These are phyloP conservation scores for Talaromyces sp. DNA, from an alignment of 2,329 filamentous ascomycete species.

Conservation along the genomic window DNA sequence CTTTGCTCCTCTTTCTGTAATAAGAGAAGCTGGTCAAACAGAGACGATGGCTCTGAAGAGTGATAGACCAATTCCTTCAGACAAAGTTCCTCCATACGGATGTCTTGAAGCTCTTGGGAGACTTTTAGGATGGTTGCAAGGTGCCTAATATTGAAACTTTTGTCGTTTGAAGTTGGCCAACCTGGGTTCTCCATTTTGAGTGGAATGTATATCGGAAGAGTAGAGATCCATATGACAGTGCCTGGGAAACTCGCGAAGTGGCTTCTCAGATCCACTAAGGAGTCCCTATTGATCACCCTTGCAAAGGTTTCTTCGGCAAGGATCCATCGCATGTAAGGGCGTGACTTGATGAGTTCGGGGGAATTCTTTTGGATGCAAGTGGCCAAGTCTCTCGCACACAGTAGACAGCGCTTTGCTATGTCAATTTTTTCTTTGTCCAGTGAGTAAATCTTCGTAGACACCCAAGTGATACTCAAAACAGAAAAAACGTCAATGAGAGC, in stretches of 20 bases:
- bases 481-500: background rate
- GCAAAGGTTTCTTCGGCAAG: background rate
- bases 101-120: background rate
- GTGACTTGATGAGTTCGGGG: background rate
- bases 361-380: slow-evolving; percentile 1
- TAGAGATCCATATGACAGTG: background rate
- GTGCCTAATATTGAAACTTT: background rate
- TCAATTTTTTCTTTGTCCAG: background rate
- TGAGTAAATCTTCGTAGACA: background rate
- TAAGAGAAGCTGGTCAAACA: background rate
- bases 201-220: slow-evolving; percentile 4
- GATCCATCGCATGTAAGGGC: slow-evolving; percentile 2
- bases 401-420: background rate
- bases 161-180: background rate
- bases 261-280: background rate
- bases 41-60: background rate
- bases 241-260: slow-evolving; percentile 1
- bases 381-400: background rate
- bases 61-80: background rate
- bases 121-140: background rate
- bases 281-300: background rate
- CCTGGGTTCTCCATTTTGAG: background rate
- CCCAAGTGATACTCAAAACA: background rate
- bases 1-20: background rate
- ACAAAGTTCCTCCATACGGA: background rate